Percentiles rank a stretch among this genome's conserved stretches.
Evolutionary conservation across 2,329 filamentous ascomycete species (phyloP).

Genomic region (Lanzia echinophila): DNA sequence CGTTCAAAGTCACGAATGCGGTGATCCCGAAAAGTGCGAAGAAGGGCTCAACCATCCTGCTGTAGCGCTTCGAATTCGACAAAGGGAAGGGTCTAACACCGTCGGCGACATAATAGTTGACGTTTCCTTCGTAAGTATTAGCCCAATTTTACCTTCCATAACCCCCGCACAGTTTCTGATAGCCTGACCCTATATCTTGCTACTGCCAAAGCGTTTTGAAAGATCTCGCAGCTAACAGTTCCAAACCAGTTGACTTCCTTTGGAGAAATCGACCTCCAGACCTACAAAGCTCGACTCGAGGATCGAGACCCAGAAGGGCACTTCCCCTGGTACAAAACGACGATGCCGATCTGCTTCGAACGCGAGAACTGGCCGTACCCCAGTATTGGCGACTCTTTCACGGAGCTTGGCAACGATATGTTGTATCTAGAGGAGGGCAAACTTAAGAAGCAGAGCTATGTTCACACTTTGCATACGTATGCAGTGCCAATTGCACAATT

Average conservation of each 20-base stretch:
- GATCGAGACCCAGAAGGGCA: too few relatives aligned
- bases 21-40: conserved; percentile 4
- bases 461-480: background rate
- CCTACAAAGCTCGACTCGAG: too few relatives aligned
- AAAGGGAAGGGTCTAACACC: conserved; percentile 4
- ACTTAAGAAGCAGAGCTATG: background rate
- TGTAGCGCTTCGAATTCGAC: conserved; percentile 6
- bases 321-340: background rate
- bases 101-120: conserved; percentile 14
- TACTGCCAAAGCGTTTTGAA: background rate
- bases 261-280: too few relatives aligned
- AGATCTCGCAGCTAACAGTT: too few relatives aligned
- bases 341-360: background rate
- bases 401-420: background rate
- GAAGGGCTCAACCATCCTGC: conserved; percentile 15
- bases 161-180: background rate
- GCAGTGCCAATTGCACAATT: background rate
- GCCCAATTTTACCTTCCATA: background rate
- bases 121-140: conserved; percentile 13
- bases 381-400: background rate
- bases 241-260: too few relatives aligned
- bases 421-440: background rate
- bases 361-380: background rate
- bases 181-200: background rate
- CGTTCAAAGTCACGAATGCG: conserved; percentile 1